Evolutionary conservation across 257 asterid genomes (phyloP).

Genomic region (Scutellaria baicalensis): DNA sequence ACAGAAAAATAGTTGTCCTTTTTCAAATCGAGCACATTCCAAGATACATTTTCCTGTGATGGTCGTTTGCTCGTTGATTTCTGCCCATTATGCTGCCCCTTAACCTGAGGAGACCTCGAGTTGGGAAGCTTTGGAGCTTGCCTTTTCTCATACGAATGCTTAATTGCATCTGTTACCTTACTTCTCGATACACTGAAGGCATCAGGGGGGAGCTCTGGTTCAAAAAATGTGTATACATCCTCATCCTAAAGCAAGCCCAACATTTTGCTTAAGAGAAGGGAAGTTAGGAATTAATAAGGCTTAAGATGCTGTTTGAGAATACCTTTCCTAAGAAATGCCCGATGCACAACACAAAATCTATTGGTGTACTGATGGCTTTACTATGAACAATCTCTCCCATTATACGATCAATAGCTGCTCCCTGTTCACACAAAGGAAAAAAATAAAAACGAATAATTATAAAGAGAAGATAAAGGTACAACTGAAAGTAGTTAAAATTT

Average conservation of each 20-base stretch:
- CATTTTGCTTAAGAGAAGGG: not conserved
- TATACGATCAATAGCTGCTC: constrained; percentile 93
- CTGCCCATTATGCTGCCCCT: not conserved
- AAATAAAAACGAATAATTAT: not conserved
- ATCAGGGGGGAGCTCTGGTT: constrained; percentile 83
- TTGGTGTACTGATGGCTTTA: constrained; percentile 68
- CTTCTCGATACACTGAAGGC: constrained; percentile 35
- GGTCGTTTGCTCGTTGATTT: constrained; percentile 1
- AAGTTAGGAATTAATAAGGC: no score
- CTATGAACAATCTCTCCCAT: constrained; percentile 90
- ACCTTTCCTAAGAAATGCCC: constrained; percentile 95
- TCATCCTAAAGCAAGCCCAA: constrained; percentile 56
- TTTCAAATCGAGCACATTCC: constrained; percentile 65
- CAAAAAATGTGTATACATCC: constrained; percentile 84
- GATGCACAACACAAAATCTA: constrained; percentile 78
- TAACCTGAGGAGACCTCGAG: constrained; percentile 3
- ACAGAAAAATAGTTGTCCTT: constrained; percentile 95
- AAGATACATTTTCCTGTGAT: not conserved
- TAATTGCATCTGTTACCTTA: constrained; percentile 18
- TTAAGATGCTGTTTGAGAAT: not conserved
- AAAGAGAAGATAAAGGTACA: not conserved
- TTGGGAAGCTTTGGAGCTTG: constrained; percentile 5
- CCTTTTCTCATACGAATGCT: not conserved
- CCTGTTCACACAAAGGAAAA: constrained; percentile 31
- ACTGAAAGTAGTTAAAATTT: not conserved